phyloP scores from a whole-genome alignment of 352 stramenopile species.

The Phytophthora hibernalis region DNA sequence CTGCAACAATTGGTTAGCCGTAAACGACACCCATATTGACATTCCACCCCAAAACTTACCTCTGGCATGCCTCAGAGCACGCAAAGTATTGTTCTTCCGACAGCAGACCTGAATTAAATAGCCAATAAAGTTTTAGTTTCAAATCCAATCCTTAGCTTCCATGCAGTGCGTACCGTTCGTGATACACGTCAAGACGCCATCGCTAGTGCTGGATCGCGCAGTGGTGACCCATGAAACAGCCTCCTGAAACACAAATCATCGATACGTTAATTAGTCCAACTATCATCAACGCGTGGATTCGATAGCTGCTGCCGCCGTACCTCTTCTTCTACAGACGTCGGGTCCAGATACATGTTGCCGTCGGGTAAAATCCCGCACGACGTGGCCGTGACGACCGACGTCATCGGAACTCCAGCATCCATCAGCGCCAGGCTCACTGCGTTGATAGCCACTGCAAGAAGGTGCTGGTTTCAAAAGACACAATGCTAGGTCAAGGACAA shows the following conservation, averaged over 20 bases:
- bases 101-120: conserved; percentile 51
- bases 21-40: neutral
- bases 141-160: neutral
- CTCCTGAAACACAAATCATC: conserved; percentile 40
- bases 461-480: conserved; percentile 35
- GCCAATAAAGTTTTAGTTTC: neutral
- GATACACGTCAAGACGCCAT: conserved; percentile 80
- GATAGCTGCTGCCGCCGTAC: conserved; percentile 32
- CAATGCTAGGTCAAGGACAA: conserved; percentile 52
- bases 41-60: conserved; percentile 40
- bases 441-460: conserved; percentile 85
- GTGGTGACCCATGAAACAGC: conserved; percentile 69
- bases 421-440: conserved; percentile 78
- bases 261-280: neutral
- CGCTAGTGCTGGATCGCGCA: conserved; percentile 66
- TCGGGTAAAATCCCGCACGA: conserved; percentile 74
- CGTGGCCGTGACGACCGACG: conserved; percentile 69
- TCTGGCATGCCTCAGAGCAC: conserved; percentile 78
- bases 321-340: conserved; percentile 75
- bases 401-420: conserved; percentile 84
- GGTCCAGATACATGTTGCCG: conserved; percentile 74
- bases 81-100: conserved; percentile 88
- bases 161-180: conserved; percentile 58
- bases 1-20: conserved; percentile 25
- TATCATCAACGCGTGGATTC: neutral